Conservation (phyloP, 495 filamentous ascomycete species). For the Lichenothelia convexa region DNA sequence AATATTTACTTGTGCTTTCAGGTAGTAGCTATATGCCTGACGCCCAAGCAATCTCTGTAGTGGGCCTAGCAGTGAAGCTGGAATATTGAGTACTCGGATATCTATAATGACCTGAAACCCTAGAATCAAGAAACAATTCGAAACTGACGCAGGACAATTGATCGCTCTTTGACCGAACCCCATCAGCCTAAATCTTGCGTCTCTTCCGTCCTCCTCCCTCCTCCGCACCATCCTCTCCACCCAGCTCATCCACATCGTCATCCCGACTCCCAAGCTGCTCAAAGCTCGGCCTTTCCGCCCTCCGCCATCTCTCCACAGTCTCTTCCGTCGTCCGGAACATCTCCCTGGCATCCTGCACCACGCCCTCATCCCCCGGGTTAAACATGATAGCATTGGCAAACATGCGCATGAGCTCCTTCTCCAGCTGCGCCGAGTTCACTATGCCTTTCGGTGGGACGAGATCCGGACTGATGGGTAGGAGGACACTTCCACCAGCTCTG, state of each 20-base stretch:
- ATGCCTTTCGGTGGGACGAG: constrained; percentile 75
- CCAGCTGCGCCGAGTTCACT: constrained; percentile 84
- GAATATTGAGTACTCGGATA: too few relatives aligned
- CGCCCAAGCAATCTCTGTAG: too few relatives aligned
- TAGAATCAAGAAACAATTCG: too few relatives aligned
- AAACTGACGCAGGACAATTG: too few relatives aligned
- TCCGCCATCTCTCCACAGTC: constrained; percentile 40
- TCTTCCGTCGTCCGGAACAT: constrained; percentile 69
- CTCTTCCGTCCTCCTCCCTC: constrained; percentile 14
- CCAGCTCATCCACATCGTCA: constrained; percentile 12
- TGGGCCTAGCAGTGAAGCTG: too few relatives aligned
- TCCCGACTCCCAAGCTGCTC: too few relatives aligned
- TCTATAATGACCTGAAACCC: too few relatives aligned
- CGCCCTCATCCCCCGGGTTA: constrained; percentile 69
- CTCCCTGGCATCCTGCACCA: constrained; percentile 62
- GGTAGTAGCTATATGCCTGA: too few relatives aligned
- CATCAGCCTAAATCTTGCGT: constrained; percentile 15
- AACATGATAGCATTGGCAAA: constrained; percentile 97
- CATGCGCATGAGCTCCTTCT: constrained; percentile 93
- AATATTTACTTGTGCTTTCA: too few relatives aligned
- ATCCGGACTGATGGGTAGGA: constrained; percentile 51
- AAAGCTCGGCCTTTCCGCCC: constrained; percentile 30
- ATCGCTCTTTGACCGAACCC: too few relatives aligned
- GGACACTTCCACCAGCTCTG: constrained; percentile 30
- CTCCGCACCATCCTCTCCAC: constrained; percentile 7